These are phyloP conservation scores for Russula sp. DNA, from an alignment of 768 basidiomycete genomes.

Conservation along the genomic window DNA sequence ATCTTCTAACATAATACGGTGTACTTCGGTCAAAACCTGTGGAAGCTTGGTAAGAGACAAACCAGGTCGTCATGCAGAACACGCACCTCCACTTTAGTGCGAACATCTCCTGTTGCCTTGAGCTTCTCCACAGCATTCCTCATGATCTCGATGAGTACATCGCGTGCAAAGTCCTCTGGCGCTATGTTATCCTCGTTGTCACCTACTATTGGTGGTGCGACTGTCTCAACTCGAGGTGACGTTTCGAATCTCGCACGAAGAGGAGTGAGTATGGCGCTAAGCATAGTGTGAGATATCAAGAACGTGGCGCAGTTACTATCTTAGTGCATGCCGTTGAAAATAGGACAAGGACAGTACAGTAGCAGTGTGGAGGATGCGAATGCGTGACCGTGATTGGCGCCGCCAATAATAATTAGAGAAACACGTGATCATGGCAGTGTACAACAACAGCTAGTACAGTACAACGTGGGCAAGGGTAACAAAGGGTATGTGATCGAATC, in stretches of 20 bases:
- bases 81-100: conserved; percentile 49
- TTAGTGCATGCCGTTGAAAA: conserved; percentile 14
- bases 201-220: conserved; percentile 1
- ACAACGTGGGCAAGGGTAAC: conserved; percentile 6
- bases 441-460: background rate
- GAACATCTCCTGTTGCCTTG: conserved; percentile 47
- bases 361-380: background rate
- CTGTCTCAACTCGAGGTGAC: conserved; percentile 15
- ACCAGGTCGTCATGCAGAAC: background rate
- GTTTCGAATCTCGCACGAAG: conserved; percentile 32
- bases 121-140: conserved; percentile 62
- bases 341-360: background rate
- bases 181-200: conserved; percentile 36
- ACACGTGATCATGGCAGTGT: conserved; percentile 4
- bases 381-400: background rate
- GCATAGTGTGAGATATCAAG: conserved; percentile 24
- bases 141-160: conserved; percentile 68
- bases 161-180: conserved; percentile 69
- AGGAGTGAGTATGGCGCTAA: conserved; percentile 33
- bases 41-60: background rate
- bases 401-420: background rate
- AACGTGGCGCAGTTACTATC: background rate
- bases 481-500: conserved; percentile 14
- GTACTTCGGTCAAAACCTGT: conserved; percentile 62
- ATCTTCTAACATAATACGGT: conserved; percentile 61